Base-by-base conservation (phyloP, 495 filamentous ascomycete genomes). In the Rhypophila decipiens region DNA sequence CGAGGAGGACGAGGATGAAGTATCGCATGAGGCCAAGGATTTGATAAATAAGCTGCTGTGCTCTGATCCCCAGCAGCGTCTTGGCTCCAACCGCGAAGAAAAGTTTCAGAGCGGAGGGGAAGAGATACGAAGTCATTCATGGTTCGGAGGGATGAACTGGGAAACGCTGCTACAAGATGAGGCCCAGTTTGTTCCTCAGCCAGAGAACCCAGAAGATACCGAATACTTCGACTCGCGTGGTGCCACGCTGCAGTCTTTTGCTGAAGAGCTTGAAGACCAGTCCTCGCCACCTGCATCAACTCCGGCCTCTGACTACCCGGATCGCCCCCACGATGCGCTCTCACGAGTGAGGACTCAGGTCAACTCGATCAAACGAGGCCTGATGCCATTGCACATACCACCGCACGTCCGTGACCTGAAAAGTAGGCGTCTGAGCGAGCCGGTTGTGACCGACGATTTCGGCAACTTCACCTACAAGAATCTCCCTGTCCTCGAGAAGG, bases 381-480 rank as follows among this genome's bases (percentile, higher is more conserved):
- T 96, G 52, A 96, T 98, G 82, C 93, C 93, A 17, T 66, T 98
- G 18, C 90, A 95, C 55, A 98, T 98, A 33, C 93, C 93, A 33
- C 88, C 91, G 9, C 93, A 98, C 62, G 93, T 98, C 21, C 87
- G 90, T 23, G 88, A 95, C 57, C 69, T 85, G 7, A 88, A 94
- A 55, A 91, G 77, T 55, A 78, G 93, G 49, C 78, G 93, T 55
- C 70, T 96, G 29, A 97, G 93, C 60, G 93, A 98, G 66, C 93
- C 93, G 2, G 81, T 90, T 17, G 73, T 81, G 27, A 75, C 81
- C 0, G 94, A 97, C 65, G 93, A 98, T 63, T 98, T 98, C 71
- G 93, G 93, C 27, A 87, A 79, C 50, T 98, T 98, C 69, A 78
- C 89, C 24, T 98, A 95, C 75, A 98, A 96, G 69, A 98, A 98